Base-by-base conservation (phyloP, 805 yeast species). In the Candida namnaoensis region DNA sequence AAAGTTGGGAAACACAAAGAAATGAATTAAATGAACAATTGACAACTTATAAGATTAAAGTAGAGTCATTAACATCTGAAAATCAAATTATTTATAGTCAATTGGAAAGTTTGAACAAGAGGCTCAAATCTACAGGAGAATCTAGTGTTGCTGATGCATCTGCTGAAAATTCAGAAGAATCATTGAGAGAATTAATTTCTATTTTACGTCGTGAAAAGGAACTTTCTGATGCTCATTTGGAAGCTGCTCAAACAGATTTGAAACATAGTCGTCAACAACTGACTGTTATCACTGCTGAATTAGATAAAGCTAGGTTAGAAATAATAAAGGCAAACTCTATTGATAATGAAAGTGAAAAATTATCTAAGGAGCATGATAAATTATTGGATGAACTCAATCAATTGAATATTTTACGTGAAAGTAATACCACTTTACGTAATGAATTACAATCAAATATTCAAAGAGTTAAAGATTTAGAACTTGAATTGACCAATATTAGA, bases 181-280 rank as follows among this genome's bases (percentile, higher is more conserved):
- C 7, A 26, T 53, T 71, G 47, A 67, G 70, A 35, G 80, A 80
- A 47, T 70, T 87, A 26, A 62, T 88, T 32, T 56, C 69, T 2
- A 80, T 73, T 51, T 64, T 88, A 43, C 80, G 90, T 37, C 77
- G 82, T 46, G 95, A 86, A 49, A 83, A 81, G 52, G 95, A 88
- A 47, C 66, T 80, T 5, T 68, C 80, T 1, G 81, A 78, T 38
- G 71, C 78, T 8, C 83, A 80, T 50, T 63, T 78, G 28, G 76
- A 74, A 37, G 62, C 66, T 34, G 59, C 72, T 4, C 56, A 61
- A 10, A 75, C 78, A 44, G 93, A 84, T 49, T 70, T 71, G 42
- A 67, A 65, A 33, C 65, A 74, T 34, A 60, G 79, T 27, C 71
- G 75, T 46, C 76, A 74, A 44, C 69, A 71, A 34, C 62, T 82